These are phyloP conservation scores for Setaria viridis DNA, from an alignment of 202 grass and related monocot species.

Conservation along the genomic window DNA sequence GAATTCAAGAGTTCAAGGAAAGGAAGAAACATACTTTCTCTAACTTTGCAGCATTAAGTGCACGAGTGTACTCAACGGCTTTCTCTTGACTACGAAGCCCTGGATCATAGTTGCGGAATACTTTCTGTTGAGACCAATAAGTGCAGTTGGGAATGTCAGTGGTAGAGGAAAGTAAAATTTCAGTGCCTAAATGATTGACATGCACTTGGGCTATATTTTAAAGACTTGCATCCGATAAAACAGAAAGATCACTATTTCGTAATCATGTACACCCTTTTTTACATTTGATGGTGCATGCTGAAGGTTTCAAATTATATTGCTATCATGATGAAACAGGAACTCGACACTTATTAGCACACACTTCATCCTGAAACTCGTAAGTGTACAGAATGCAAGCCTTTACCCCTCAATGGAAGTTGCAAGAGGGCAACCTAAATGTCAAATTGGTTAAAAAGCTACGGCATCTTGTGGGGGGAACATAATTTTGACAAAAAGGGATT, in stretches of 20 bases:
- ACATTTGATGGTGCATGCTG: neutral
- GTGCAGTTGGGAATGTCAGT: conserved; percentile 33
- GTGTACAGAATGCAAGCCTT: neutral
- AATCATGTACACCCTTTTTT: neutral
- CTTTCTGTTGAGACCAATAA: conserved; percentile 70
- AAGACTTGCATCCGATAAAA: neutral
- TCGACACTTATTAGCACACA: neutral
- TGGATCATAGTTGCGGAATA: conserved; percentile 91
- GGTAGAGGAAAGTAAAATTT: neutral
- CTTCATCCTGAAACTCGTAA: neutral
- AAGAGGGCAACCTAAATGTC: neutral
- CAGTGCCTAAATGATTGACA: neutral
- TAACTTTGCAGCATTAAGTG: conserved; percentile 91
- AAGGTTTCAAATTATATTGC: neutral
- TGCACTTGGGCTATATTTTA: neutral
- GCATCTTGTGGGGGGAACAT: neutral
- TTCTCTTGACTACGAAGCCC: conserved; percentile 85
- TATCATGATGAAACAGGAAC: conserved; percentile 8
- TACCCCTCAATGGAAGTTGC: too few relatives aligned
- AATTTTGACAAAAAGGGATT: neutral
- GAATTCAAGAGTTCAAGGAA: neutral
- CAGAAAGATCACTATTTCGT: neutral
- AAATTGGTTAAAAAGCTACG: neutral
- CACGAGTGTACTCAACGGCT: conserved; percentile 86
- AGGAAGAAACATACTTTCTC: conserved; percentile 66